phyloP scores from a whole-genome alignment of 805 yeast genomes.

The Candida nemodendra region DNA sequence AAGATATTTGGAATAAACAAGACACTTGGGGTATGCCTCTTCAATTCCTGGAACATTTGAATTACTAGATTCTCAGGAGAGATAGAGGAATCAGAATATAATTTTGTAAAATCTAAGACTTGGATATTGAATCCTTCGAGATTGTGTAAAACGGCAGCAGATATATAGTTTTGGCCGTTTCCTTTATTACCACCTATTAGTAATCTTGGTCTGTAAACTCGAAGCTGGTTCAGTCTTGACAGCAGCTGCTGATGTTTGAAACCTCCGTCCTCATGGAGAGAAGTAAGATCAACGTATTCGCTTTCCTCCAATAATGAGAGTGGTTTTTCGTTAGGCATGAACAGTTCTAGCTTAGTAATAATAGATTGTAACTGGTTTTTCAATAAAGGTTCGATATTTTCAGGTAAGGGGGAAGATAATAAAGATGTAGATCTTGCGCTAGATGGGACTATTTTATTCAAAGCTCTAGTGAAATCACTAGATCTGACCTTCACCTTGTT shows the following conservation, averaged over 20 bases:
- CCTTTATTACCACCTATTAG: constrained; percentile 73
- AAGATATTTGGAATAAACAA: constrained; percentile 81
- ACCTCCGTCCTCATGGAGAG: constrained; percentile 52
- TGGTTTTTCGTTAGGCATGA: constrained; percentile 62
- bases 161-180: constrained; percentile 82
- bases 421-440: constrained; percentile 78
- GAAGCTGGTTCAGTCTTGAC: constrained; percentile 38
- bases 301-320: constrained; percentile 67
- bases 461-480: constrained; percentile 80
- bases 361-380: constrained; percentile 48
- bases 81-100: constrained; percentile 75
- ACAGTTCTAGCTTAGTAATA: constrained; percentile 45
- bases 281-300: constrained; percentile 54
- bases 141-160: constrained; percentile 75
- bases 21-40: constrained; percentile 85
- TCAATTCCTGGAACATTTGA: constrained; percentile 82
- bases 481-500: constrained; percentile 68
- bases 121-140: constrained; percentile 91
- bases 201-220: constrained; percentile 81
- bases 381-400: constrained; percentile 63
- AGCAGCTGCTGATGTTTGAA: constrained; percentile 66
- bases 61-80: constrained; percentile 83
- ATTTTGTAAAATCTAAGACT: constrained; percentile 72
- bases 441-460: constrained; percentile 87
- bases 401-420: constrained; percentile 77